Conservation (phyloP, 345 rosid genomes). For the Lepidium aucheri region DNA sequence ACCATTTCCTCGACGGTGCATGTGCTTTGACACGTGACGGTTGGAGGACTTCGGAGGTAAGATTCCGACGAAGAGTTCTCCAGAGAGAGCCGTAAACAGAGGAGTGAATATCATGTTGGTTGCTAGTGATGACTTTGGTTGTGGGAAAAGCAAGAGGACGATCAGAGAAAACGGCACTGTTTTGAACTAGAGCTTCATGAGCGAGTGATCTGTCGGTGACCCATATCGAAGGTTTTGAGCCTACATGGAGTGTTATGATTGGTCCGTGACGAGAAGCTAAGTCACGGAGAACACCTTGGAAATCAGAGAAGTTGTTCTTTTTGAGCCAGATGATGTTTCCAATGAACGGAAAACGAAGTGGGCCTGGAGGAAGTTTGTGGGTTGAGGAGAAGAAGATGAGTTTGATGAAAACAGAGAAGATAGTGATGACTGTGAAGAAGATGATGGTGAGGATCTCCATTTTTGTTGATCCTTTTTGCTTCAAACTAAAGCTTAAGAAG, state of each 20-base stretch:
- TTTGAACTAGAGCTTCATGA: conserved; percentile 40
- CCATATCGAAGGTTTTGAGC: conserved; percentile 32
- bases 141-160: conserved; percentile 31
- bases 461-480: neutral
- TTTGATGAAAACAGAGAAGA: conserved; percentile 9
- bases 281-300: conserved; percentile 24
- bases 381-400: neutral
- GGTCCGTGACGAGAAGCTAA: conserved; percentile 33
- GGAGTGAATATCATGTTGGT: conserved; percentile 37
- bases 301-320: conserved; percentile 20
- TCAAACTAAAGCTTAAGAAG: neutral
- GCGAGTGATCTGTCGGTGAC: conserved; percentile 34
- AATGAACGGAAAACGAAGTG: conserved; percentile 12
- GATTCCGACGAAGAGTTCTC: conserved; percentile 39
- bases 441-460: conserved; percentile 26
- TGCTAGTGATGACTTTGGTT: conserved; percentile 6
- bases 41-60: conserved; percentile 41
- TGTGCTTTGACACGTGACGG: conserved; percentile 25
- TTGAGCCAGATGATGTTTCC: conserved; percentile 31
- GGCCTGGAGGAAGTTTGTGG: conserved; percentile 29
- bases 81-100: conserved; percentile 39
- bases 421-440: conserved; percentile 2
- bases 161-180: conserved; percentile 34
- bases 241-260: conserved; percentile 31
- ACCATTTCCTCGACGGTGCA: conserved; percentile 37